Base-by-base conservation (phyloP, 371 early-diverging fungal species). In the Lichtheimia ornata region DNA sequence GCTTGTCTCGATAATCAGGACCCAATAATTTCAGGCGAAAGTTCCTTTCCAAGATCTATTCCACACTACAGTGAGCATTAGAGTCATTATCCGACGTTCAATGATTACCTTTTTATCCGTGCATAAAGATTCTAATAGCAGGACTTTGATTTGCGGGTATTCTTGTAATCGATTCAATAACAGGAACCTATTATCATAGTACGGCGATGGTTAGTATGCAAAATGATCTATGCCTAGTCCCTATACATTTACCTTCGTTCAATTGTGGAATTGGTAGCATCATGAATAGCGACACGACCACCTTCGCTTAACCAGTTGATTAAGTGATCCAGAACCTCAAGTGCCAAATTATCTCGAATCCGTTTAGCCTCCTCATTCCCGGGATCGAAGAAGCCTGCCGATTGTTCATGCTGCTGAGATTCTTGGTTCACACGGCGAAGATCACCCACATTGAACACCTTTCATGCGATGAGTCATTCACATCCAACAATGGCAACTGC, bases 381-480 rank as follows among this genome's bases (percentile, higher is more conserved):
- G 2, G 92, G 89, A 59, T 94, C 91, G 68, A 94, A 94, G 64
- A 94, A 94, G 7, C 70, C 66, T 49, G 82, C 78, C 7, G 77
- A 74, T 50, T 87, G 86, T 47, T 81, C 79, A 14, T 70, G 64
- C 14, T 75, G 66, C 56, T 84, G 72, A 50, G 76, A 52, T 15
- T 62, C 56, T 41, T 77, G 73, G 49, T 72, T 72, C 47, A 81
- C 85, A 50, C 94, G 83, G 50, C 95, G 79, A 5, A 88, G 71
- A 60, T 92, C 94, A 47, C 95, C 95, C 17, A 95, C 95, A 66
- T 95, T 95, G 67, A 95, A 95, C 14, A 87, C 76, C 85, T 85
- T 80, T 30, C 14, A 20, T 56, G 22, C 24, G 20, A 42, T n/a
- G 6, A 35, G 35, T 35, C 11, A 11, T 1, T 7, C 7, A 5